These are phyloP conservation scores for Hypoxylon trugodes DNA, from an alignment of 495 filamentous ascomycete genomes.

Conservation along the genomic window DNA sequence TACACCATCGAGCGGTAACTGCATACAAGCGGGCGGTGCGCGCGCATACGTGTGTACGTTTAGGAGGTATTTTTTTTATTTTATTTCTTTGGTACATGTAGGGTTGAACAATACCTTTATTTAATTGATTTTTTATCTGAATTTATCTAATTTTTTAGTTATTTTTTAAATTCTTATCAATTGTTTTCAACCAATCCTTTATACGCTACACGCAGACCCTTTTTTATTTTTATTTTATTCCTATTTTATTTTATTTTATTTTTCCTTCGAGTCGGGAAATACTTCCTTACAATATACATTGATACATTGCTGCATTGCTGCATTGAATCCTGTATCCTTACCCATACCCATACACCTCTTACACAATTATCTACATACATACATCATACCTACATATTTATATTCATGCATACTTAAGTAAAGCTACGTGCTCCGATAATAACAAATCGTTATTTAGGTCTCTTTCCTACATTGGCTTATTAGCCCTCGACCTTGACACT, in stretches of 20 bases:
- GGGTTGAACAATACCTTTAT: conserved; percentile 33
- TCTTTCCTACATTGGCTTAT: conserved; percentile 6
- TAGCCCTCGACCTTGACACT: conserved; percentile 15
- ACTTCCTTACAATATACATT: too few species aligned
- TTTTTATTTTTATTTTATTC: background rate
- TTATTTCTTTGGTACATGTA: too few species aligned
- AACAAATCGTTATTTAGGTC: conserved; percentile 32
- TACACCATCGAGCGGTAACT: conserved; percentile 29
- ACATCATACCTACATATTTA: background rate
- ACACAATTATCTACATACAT: background rate
- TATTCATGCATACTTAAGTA: too few species aligned
- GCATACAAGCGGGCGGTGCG: conserved; percentile 15
- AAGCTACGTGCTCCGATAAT: conserved; percentile 36
- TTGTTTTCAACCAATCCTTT: too few species aligned
- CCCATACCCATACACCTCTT: background rate
- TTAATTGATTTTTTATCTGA: conserved; percentile 4
- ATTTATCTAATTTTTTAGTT: background rate
- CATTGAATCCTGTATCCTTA: too few species aligned
- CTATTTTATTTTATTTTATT: conserved; percentile 2
- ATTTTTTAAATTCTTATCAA: background rate
- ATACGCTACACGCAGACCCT: too few species aligned
- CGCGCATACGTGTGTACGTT: conserved; percentile 28
- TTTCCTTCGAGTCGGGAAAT: background rate
- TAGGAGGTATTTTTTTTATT: too few species aligned
- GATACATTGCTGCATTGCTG: too few species aligned